Conservation (phyloP, 2,329 filamentous ascomycete species). For the Phaeomoniella chlamydospora region DNA sequence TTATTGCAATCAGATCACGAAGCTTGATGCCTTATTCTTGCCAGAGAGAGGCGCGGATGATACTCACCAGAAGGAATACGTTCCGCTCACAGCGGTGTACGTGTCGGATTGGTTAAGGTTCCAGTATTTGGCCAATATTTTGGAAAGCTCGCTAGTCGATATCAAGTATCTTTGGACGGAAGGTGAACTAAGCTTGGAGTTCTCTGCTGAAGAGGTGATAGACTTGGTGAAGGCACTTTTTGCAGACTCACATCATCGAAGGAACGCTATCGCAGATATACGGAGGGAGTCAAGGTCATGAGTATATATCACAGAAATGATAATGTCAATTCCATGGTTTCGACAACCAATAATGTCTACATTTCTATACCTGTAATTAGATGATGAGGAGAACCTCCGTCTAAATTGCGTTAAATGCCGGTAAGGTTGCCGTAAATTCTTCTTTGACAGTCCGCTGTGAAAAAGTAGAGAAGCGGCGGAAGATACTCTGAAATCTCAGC, state of each 20-base stretch:
- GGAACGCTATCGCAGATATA: constrained; percentile 44
- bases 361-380: no score
- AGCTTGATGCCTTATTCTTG: constrained; percentile 42
- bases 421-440: not conserved
- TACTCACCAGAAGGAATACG: constrained; percentile 14
- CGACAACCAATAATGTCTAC: no score
- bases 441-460: no score
- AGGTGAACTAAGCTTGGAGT: constrained; percentile 48
- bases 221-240: constrained; percentile 51
- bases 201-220: constrained; percentile 45
- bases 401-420: not conserved
- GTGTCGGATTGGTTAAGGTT: constrained; percentile 51
- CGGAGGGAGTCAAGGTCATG: constrained; percentile 14
- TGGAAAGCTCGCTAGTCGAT: constrained; percentile 48
- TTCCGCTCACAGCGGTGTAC: constrained; percentile 46
- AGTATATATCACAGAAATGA: no score
- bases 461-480: no score
- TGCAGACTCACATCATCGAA: constrained; percentile 44
- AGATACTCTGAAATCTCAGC: no score
- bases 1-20: constrained; percentile 40
- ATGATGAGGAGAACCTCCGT: not conserved
- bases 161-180: constrained; percentile 53
- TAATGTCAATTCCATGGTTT: no score
- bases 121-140: constrained; percentile 47
- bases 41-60: constrained; percentile 22